Base-by-base conservation (phyloP, 441 rosid species). In the Jatropha podagrica region DNA sequence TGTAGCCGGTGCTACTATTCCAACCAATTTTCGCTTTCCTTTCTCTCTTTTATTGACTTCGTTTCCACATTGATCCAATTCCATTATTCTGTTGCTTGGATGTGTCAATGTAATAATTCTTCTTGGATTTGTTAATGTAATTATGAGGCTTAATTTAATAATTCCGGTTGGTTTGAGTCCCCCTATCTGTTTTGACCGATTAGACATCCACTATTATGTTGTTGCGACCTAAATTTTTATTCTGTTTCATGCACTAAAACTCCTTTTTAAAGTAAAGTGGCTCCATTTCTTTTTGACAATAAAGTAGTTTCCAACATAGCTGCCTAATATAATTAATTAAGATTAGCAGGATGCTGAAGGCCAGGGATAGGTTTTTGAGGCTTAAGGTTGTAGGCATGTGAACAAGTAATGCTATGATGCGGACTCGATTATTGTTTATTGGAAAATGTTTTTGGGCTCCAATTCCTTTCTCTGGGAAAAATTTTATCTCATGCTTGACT, bases 131-230 rank as follows among this genome's bases (percentile, higher is more conserved):
- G 13, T 74, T 74, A 65, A 17, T 52, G n/a, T 64, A 20, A 65
- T 38, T 52, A 65, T 74, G n/a, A 17, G 64, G 26, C 52, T 74
- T 44, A 44, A 44, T 44, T 7, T 44, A 44, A 44, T 44, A 9
- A 18, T 77, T 77, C 68, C 65, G 10, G 26, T 80, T 75, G 73
- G 54, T 65, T 81, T 71, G 69, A 27, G 74, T 69, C 73, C 74
- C 58, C 75, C 3, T 49, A 27, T 20, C 8, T 4, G 23, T 32
- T 72, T 81, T 62, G 80, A 65, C 77, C 65, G 75, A 62, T 63
- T 80, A 73, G 80, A 71, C 73, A 49, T 60, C 77, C 83, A 68
- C 83, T 48, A 74, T 20, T 20, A 71, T 77, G 68, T 26, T 68
- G 60, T 20, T 64, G 61, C 46, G 56, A 68, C 79, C 68, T 72